Percentiles rank a stretch among this genome's conserved stretches.
Evolutionary conservation across 1,284 basidiomycete genomes (phyloP).

Genomic region (Exsudoporus floridanus): DNA sequence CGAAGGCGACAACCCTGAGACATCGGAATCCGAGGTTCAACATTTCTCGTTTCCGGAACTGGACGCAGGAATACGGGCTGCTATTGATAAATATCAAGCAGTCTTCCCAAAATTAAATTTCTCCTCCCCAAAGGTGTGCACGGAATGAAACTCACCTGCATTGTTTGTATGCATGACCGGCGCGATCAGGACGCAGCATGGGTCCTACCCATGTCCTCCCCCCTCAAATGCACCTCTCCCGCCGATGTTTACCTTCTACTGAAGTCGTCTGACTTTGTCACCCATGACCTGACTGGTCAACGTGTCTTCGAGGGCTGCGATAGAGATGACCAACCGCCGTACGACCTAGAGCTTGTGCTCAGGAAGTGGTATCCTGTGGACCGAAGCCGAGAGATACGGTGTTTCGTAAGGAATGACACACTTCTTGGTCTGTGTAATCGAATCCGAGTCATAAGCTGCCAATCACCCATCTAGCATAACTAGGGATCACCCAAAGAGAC

Average conservation of each 20-base stretch:
- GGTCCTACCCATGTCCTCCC: constrained; percentile 85
- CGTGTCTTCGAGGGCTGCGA: constrained; percentile 65
- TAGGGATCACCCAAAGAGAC: constrained; percentile 90
- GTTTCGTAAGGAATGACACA: constrained; percentile 74
- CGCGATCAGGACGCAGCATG: constrained; percentile 80
- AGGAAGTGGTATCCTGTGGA: constrained; percentile 91
- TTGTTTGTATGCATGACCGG: neutral
- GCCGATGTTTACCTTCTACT: constrained; percentile 91
- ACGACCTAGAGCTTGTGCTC: constrained; percentile 83
- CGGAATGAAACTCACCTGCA: neutral
- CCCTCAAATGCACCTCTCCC: constrained; percentile 83
- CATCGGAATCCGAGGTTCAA: constrained; percentile 41
- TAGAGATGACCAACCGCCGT: constrained; percentile 32
- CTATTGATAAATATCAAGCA: constrained; percentile 71
- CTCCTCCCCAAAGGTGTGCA: constrained; percentile 79
- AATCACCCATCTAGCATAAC: neutral
- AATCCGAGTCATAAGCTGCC: neutral
- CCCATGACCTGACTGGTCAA: constrained; percentile 70
- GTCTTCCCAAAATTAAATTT: constrained; percentile 97
- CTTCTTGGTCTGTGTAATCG: constrained; percentile 61
- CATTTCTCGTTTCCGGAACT: constrained; percentile 74
- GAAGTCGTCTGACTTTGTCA: constrained; percentile 90
- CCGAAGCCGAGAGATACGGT: constrained; percentile 79
- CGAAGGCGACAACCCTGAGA: constrained; percentile 39
- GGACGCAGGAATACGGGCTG: constrained; percentile 68